Evolutionary conservation across 768 basidiomycete species (phyloP).

Genomic region (Naganishia antarctica): DNA sequence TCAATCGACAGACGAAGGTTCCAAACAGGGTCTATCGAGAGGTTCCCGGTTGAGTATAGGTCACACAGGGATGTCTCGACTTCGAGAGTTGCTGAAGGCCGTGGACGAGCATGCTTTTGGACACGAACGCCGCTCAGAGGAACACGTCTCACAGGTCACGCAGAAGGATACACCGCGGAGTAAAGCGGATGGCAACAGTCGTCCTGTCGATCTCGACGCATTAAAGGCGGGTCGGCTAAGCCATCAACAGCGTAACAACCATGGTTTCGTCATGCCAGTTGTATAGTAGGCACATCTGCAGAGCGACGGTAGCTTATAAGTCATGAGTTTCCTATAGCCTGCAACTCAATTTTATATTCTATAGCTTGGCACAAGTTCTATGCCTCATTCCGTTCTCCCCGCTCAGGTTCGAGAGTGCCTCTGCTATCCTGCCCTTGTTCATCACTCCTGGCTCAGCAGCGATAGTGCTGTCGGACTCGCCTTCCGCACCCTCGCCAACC

Average conservation of each 20-base stretch:
- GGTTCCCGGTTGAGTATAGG: constrained; percentile 34
- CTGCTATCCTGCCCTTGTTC: constrained; percentile 10
- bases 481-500: constrained; percentile 45
- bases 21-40: constrained; percentile 21
- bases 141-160: neutral
- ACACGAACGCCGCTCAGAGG: neutral
- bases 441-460: constrained; percentile 31
- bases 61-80: constrained; percentile 43
- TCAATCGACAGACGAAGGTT: neutral
- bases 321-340: neutral
- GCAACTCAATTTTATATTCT: no score
- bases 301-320: neutral
- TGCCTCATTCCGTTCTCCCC: constrained; percentile 1
- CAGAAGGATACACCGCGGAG: neutral
- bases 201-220: neutral
- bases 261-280: constrained; percentile 10
- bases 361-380: constrained; percentile 8
- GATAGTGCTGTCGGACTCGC: constrained; percentile 37
- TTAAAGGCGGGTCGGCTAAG: neutral
- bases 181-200: neutral
- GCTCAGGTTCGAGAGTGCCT: constrained; percentile 4
- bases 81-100: constrained; percentile 46
- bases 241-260: neutral
- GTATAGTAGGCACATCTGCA: neutral
- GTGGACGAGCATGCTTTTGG: constrained; percentile 35